phyloP scores from a whole-genome alignment of 495 filamentous ascomycete genomes.

The Tuber indicum region DNA sequence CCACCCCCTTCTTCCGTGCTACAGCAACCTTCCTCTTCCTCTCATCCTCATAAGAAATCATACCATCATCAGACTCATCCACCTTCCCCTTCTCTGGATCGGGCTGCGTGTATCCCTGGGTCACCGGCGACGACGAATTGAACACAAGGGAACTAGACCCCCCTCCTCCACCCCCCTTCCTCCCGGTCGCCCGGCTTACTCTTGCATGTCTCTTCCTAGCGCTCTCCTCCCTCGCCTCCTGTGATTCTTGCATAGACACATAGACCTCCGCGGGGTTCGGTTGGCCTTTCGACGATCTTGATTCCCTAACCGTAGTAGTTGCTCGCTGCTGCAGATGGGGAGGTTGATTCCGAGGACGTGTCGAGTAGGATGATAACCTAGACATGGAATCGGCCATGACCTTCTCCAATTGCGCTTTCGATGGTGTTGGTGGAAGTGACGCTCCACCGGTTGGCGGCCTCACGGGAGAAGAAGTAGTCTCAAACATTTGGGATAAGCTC shows the following conservation, averaged over 20 bases:
- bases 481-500: conserved; percentile 27
- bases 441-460: conserved; percentile 12
- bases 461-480: conserved; percentile 22
- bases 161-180: neutral
- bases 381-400: conserved; percentile 19
- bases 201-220: conserved; percentile 7
- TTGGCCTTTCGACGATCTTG: conserved; percentile 11
- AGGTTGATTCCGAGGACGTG: neutral
- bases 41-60: conserved; percentile 20
- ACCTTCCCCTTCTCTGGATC: conserved; percentile 6
- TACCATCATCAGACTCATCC: conserved; percentile 17
- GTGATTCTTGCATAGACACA: conserved; percentile 28
- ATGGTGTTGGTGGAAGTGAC: conserved; percentile 27
- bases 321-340: neutral
- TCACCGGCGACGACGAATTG: conserved; percentile 4
- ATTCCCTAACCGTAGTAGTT: neutral
- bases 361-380: conserved; percentile 2
- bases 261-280: conserved; percentile 3
- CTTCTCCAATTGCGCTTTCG: conserved; percentile 17
- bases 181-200: neutral
- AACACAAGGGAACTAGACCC: conserved; percentile 18
- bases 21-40: conserved; percentile 10
- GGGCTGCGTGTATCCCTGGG: conserved; percentile 4
- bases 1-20: conserved; percentile 24
- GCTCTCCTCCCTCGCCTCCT: conserved; percentile 22